Evolutionary conservation across 305 asterid species (phyloP), one percentile per base, ranked within the genome.

Genomic region (Salvia sclarea): DNA sequence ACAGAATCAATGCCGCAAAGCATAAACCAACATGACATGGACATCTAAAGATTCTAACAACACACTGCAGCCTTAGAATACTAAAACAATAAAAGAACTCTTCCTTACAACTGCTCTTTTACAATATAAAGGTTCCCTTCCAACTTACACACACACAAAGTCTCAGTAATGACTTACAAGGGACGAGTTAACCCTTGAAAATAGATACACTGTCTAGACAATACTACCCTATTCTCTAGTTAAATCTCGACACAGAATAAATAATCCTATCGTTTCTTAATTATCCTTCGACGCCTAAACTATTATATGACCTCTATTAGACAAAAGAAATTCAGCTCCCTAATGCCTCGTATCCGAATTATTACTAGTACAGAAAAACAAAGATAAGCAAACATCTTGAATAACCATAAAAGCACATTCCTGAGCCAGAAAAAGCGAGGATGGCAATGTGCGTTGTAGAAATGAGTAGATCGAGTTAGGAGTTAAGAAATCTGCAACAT

Each of bases 381-480:
- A 18, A 49, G 1, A 8, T 37, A 45, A 40, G 7, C 14, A 54
- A n/a, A 13, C 21, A 54, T 24, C 24, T 38, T 61, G 17, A 61
- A 50, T 3, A 30, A 30, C 3, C 20, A 30, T 5, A 31, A 31
- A 30, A 20, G 58, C 12, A 2, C 12, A 47, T 64, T 64, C 43
- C 40, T 38, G 14, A 48, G 43, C 43, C 16, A 25, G 4, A 59
- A 35, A 33, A 45, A 11, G 5, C 20, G 20, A 9, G 44, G 22
- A 61, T 38, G 54, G 13, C 57, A 70, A 49, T 61, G 69, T 17
- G 8, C 4, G 62, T 50, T n/a, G 4, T 17, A 17, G 20, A 22
- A 60, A 70, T 18, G 14, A 60, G 40, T 20, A 33, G 68, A 70
- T 61, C 43, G 55, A 69, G 4, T 0, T 33, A 43, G 65, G 71